These are phyloP conservation scores for Leishmania amazonensis DNA, from an alignment of 208 protist species.

Conservation along the genomic window DNA sequence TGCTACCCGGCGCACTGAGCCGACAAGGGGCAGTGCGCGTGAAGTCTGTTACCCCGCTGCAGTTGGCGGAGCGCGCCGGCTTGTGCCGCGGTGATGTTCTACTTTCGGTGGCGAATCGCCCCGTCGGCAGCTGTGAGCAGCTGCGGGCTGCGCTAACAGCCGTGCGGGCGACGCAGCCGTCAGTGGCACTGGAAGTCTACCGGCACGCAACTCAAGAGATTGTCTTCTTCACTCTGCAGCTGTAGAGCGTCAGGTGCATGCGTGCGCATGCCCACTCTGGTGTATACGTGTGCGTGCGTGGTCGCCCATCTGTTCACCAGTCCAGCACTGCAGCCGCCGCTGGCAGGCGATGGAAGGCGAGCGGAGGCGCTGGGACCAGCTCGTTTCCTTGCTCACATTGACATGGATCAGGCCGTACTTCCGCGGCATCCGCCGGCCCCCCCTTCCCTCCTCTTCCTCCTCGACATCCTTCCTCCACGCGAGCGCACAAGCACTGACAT, in stretches of 20 bases:
- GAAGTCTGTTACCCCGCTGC: constrained; percentile 31
- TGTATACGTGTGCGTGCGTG: background rate
- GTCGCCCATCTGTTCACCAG: background rate
- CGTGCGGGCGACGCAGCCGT: constrained; percentile 13
- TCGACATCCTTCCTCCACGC: background rate
- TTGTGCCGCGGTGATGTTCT: constrained; percentile 54
- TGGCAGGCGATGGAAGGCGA: background rate
- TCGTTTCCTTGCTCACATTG: background rate
- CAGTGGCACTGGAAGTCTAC: constrained; percentile 43
- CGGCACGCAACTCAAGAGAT: constrained; percentile 37
- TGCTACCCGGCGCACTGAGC: constrained; percentile 39
- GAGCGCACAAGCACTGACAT: background rate
- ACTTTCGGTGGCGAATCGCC: constrained; percentile 19
- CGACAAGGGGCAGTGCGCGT: constrained; percentile 52
- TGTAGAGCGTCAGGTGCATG: background rate
- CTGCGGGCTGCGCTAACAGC: constrained; percentile 36
- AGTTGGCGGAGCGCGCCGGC: constrained; percentile 41
- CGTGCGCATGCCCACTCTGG: background rate
- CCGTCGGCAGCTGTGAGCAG: constrained; percentile 41
- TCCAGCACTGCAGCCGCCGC: background rate
- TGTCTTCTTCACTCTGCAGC: constrained; percentile 22
- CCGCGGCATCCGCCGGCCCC: background rate
- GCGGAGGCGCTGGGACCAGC: background rate
- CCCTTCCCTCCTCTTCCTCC: background rate
- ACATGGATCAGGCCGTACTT: background rate